Conservation (phyloP, 768 basidiomycete species). For the Terana coerulea region DNA sequence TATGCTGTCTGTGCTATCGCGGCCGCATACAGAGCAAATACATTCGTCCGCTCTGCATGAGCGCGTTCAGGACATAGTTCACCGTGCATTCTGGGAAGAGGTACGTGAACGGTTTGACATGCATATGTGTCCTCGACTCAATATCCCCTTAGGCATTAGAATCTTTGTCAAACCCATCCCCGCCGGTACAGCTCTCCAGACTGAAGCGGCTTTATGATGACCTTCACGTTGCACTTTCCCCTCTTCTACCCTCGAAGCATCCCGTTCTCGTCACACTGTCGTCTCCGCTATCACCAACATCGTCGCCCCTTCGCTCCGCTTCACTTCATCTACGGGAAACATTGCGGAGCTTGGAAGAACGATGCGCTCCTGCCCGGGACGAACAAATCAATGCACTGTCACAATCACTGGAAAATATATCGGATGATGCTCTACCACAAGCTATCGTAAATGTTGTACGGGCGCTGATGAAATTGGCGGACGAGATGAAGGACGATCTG, state of each 20-base stretch:
- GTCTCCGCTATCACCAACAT: slow-evolving; percentile 61
- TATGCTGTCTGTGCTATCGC: slow-evolving; percentile 57
- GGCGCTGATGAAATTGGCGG: slow-evolving; percentile 46
- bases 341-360: slow-evolving; percentile 45
- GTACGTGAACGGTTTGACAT: slow-evolving; percentile 34
- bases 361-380: slow-evolving; percentile 70
- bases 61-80: slow-evolving; percentile 44
- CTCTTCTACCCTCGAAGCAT: slow-evolving; percentile 58
- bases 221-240: slow-evolving; percentile 42
- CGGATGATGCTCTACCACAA: slow-evolving; percentile 35
- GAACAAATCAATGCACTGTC: slow-evolving; percentile 44
- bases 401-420: slow-evolving; percentile 30
- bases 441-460: slow-evolving; percentile 46
- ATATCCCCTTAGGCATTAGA: slow-evolving; percentile 45
- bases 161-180: slow-evolving; percentile 52
- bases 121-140: not conserved
- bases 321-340: slow-evolving; percentile 52
- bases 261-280: slow-evolving; percentile 48
- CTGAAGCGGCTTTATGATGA: slow-evolving; percentile 56
- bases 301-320: slow-evolving; percentile 59
- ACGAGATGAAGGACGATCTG: slow-evolving; percentile 68
- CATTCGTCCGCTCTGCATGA: slow-evolving; percentile 33
- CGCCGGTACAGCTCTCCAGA: slow-evolving; percentile 55
- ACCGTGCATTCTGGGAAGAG: slow-evolving; percentile 74
- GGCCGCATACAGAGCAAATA: slow-evolving; percentile 16